Base-by-base conservation (phyloP, 805 yeast genomes). In the Metschnikowia orientalis region DNA sequence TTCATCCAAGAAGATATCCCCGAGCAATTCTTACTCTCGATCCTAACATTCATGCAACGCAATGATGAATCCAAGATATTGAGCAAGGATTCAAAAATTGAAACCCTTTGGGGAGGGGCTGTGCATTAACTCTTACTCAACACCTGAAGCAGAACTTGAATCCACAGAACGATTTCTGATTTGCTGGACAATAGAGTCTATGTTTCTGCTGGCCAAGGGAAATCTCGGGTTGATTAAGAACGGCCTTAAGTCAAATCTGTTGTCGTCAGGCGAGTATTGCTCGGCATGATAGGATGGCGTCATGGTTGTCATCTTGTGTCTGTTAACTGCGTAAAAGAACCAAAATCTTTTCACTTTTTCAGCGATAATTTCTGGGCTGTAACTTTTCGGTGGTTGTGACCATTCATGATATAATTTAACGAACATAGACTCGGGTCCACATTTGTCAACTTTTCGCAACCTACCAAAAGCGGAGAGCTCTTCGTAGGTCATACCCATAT, bases 241-340 rank as follows among this genome's bases (percentile, higher is more conserved):
- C n/a, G 98, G 99, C 47, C 99, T 72, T 51, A 94, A 67, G 56
- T 92, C 99, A 58, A 84, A 92, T 50, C 99, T 72, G 56, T 92
- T 92, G 59, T 92, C 99, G 58, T 92, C 99, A 1, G 98, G 97
- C 2, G 97, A 89, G 54, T 92, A 92, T 51, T 86, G 94, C 57
- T 92, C 99, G 0, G 98, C 99, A 51, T 92, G 98, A 53, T 92
- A 92, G 22, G 94, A 75, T 9, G 99, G 99, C 0, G 99, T 92
- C 56, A 89, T 71, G n/a, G 90, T 89, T 1, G 98, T 92, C 79
- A 86, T 92, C 61, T 92, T 92, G 60, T 92, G 99, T 51, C 99
- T 78, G 59, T 92, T 92, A 37, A 92, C 76, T 4, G 97, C 95
- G 59, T 92, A 94, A 55, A 75, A 92, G 67, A 83, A 89, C 72